Evolutionary conservation across 2,329 filamentous ascomycete species (phyloP).

Genomic region (Pseudogymnoascus pannorum): DNA sequence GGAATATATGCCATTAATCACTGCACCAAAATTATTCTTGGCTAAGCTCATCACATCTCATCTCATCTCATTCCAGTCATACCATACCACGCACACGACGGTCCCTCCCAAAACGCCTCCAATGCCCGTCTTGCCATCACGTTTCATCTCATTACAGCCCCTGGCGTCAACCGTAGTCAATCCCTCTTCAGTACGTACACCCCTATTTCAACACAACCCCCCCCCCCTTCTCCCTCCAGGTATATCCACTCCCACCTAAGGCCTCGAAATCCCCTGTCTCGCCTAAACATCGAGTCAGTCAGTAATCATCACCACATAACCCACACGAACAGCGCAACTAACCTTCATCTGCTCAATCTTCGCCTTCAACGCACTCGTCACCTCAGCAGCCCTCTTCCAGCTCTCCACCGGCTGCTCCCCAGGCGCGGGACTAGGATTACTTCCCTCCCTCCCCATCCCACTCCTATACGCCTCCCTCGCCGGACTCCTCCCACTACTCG

Average conservation of each 20-base stretch:
- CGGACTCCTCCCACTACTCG: conserved; percentile 27
- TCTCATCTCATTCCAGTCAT: background rate
- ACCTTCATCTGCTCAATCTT: conserved; percentile 98
- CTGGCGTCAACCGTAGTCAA: background rate
- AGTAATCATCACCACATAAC: background rate
- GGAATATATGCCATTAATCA: background rate
- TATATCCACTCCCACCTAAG: conserved; percentile 21
- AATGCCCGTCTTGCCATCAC: background rate
- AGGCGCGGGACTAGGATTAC: conserved; percentile 22
- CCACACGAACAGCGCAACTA: background rate
- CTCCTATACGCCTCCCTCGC: conserved; percentile 20
- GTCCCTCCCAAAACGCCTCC: background rate
- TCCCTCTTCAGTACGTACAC: background rate
- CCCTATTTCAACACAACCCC: background rate
- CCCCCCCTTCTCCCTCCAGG: background rate
- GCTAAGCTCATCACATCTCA: background rate
- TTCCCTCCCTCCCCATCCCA: conserved; percentile 24
- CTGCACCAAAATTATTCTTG: background rate
- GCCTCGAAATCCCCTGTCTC: conserved; percentile 44
- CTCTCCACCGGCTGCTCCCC: conserved; percentile 65
- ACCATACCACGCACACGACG: background rate
- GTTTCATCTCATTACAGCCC: background rate
- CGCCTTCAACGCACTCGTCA: conserved; percentile 94
- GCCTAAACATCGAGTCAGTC: conserved; percentile 31
- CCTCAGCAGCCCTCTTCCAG: conserved; percentile 94